These are phyloP conservation scores for Linnemannia exigua DNA, from an alignment of 192 early-diverging fungal genomes.

Conservation along the genomic window DNA sequence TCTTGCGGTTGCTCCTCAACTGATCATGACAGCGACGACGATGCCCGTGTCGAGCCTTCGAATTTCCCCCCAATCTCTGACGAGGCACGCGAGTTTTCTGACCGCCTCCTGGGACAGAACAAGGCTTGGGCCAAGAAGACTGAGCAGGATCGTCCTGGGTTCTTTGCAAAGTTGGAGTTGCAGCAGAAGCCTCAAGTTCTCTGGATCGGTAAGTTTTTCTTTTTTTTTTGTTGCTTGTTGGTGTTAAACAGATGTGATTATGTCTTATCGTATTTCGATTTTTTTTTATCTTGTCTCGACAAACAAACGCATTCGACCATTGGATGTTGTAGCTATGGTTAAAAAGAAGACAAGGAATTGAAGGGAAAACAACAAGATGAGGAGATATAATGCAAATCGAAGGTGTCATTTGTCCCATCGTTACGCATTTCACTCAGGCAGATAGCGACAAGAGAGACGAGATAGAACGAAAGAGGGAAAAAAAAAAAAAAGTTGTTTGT, in stretches of 20 bases:
- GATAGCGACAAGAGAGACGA: not conserved
- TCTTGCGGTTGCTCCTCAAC: conserved; percentile 11
- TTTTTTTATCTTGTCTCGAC: not conserved
- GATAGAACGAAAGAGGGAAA: not conserved
- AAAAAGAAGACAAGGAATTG: not conserved
- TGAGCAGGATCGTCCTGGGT: conserved; percentile 71
- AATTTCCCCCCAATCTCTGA: conserved; percentile 42
- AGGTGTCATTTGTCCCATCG: not conserved
- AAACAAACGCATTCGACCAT: not conserved
- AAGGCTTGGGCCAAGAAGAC: conserved; percentile 72
- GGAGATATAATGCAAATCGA: not conserved
- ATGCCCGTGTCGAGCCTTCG: not conserved
- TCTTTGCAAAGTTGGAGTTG: conserved; percentile 79
- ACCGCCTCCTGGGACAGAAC: conserved; percentile 67
- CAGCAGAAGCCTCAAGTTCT: conserved; percentile 88
- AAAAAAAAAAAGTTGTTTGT: not conserved
- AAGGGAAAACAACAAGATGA: not conserved
- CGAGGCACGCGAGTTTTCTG: conserved; percentile 43
- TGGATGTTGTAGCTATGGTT: not conserved
- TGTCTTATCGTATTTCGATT: not conserved
- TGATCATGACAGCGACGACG: not conserved
- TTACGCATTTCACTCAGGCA: not conserved
- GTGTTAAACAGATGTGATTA: not conserved
- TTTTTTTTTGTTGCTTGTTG: not conserved
- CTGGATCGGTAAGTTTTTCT: conserved; percentile 80